Evolutionary conservation across 192 early-diverging fungal genomes (phyloP).

Genomic region (Endogone sp.): DNA sequence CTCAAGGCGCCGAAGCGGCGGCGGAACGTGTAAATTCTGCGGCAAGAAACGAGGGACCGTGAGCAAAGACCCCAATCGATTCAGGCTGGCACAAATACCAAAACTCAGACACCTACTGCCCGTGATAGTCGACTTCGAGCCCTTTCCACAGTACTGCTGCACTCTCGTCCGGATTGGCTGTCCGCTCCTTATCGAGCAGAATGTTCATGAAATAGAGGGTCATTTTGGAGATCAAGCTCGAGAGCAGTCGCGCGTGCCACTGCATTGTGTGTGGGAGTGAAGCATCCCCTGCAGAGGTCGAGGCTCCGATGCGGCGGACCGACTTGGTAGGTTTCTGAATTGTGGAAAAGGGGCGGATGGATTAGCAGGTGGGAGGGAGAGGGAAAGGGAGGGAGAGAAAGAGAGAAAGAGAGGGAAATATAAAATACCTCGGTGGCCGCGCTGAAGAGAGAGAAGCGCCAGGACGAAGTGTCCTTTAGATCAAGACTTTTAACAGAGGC

Average conservation of each 20-base stretch:
- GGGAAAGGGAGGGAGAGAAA: neutral
- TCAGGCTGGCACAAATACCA: neutral
- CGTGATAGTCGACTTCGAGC: slow-evolving; percentile 38
- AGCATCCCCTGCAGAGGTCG: slow-evolving; percentile 16
- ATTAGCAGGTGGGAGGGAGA: neutral
- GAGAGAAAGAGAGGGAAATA: slow-evolving; percentile 19
- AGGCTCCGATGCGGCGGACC: neutral
- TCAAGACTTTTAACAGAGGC: slow-evolving; percentile 12
- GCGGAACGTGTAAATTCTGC: slow-evolving; percentile 40
- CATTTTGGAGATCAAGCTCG: slow-evolving; percentile 44
- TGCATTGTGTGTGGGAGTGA: slow-evolving; percentile 31
- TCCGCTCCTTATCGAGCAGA: slow-evolving; percentile 40
- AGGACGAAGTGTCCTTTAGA: slow-evolving; percentile 11
- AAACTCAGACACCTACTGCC: slow-evolving; percentile 23
- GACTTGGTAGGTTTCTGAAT: slow-evolving; percentile 20
- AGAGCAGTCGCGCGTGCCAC: slow-evolving; percentile 38
- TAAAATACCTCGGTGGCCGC: slow-evolving; percentile 13
- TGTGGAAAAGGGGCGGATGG: too few relatives aligned
- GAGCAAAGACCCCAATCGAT: too few relatives aligned
- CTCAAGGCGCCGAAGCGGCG: slow-evolving; percentile 38
- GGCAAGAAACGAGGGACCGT: neutral
- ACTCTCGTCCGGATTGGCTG: slow-evolving; percentile 34
- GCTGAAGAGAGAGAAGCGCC: slow-evolving; percentile 4
- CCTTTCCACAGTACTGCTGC: slow-evolving; percentile 37
- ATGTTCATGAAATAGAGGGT: slow-evolving; percentile 47